Base-by-base conservation (phyloP, 495 filamentous ascomycete genomes). In the Tuber borchii region DNA sequence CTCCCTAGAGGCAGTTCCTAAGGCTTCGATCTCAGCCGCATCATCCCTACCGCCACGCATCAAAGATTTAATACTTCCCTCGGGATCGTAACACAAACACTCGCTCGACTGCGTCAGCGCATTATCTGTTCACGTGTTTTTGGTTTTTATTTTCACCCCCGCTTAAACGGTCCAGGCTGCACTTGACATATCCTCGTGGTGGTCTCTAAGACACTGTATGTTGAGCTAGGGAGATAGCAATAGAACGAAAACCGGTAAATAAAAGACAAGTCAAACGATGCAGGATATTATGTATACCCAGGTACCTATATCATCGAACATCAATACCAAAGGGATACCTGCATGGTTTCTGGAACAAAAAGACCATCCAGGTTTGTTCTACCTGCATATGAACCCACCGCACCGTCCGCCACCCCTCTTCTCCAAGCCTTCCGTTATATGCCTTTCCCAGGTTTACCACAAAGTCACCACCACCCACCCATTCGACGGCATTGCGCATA, bases 281-380 rank as follows among this genome's bases (percentile, higher is more conserved):
- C 56, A 65, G 26, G 26, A 19, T 65, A 16, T 34, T 65, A 65
- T 65, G 56, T 34, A 26, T n/a, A 19, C 56, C 34, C 56, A 65
- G 26, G 56, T 34, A 14, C 56, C 56, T 17, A 34, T 65, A 65
- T 34, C 31, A 65, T 16, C 56, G n/a, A 42, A 71, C 43, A 69
- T 68, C 42, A 75, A 71, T 34, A 48, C 45, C 56, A 39, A 71
- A 71, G 40, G 78, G 78, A 72, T 48, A 42, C 76, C 77, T 73
- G 78, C 78, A 79, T 75, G 56, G 26, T 75, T 78, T 78, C 73
- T 75, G 71, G 76, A 79, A 79, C 44, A 76, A 51, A 79, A 72
- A 70, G 48, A 71, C 43, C 44, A 44, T 56, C 69, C 61, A 69
- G 77, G 78, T 79, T 79, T 79, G 78, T 79, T 79, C 56, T 79